A percentile compares a stretch with the other conserved stretches of the same genome.
phyloP scores from a whole-genome alignment of 1,284 basidiomycete species.

The Termitomyces sp. region DNA sequence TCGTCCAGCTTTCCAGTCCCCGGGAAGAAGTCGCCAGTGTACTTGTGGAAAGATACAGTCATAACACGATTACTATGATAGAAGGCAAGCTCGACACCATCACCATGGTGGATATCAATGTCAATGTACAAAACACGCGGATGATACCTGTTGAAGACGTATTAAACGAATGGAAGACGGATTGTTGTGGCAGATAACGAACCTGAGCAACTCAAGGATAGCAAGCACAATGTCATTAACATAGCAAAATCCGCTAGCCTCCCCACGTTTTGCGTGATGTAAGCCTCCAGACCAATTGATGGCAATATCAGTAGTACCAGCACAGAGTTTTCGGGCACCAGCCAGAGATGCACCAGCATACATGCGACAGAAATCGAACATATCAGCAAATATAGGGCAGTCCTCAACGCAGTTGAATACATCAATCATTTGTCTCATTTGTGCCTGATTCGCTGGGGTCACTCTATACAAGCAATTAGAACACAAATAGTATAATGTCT shows the following conservation, averaged over 20 bases:
- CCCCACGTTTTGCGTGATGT: constrained; percentile 93
- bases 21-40: constrained; percentile 97
- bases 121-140: constrained; percentile 94
- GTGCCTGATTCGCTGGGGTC: constrained; percentile 73
- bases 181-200: constrained; percentile 15
- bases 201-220: constrained; percentile 90
- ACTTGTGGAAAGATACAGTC: constrained; percentile 99
- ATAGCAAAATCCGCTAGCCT: constrained; percentile 96
- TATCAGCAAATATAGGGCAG: constrained; percentile 88
- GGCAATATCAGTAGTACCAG: constrained; percentile 90
- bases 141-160: constrained; percentile 57
- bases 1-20: constrained; percentile 93
- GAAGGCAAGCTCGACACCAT: constrained; percentile 96
- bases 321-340: constrained; percentile 80
- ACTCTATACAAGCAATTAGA: constrained; percentile 45
- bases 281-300: constrained; percentile 97
- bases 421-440: constrained; percentile 72
- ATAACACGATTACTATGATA: constrained; percentile 97
- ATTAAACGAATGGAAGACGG: not conserved
- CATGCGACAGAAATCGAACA: constrained; percentile 90
- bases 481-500: not conserved
- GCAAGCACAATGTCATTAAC: constrained; percentile 93
- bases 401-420: constrained; percentile 90
- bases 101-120: constrained; percentile 97
- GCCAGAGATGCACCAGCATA: constrained; percentile 90